Conservation (phyloP, 202 grass and related monocot genomes). For the Carex arenaria region DNA sequence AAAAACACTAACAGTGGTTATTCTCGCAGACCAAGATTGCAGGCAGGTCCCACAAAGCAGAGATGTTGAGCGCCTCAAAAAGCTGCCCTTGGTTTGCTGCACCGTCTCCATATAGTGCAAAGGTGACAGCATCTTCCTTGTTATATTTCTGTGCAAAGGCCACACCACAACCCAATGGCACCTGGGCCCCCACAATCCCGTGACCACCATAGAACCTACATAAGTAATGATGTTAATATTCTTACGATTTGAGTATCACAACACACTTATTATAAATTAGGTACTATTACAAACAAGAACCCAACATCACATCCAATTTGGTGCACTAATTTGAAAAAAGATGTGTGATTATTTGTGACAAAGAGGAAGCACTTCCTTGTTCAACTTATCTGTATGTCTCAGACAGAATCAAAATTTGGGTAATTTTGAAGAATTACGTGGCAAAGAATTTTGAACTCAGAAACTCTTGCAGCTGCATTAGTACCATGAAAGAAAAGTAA, state of each 20-base stretch:
- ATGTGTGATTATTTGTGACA: too few relatives aligned
- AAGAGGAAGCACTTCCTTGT: too few relatives aligned
- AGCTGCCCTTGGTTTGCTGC: constrained; percentile 98
- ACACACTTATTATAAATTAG: background rate
- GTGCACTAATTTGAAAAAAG: too few relatives aligned
- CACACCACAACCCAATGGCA: constrained; percentile 83
- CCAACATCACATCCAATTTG: background rate
- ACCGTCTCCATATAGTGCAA: constrained; percentile 82
- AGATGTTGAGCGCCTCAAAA: constrained; percentile 98
- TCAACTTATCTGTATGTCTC: background rate
- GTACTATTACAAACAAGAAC: background rate
- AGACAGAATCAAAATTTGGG: background rate
- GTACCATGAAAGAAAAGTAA: background rate
- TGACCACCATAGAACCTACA: constrained; percentile 81
- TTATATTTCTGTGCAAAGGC: constrained; percentile 91
- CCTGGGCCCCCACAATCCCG: constrained; percentile 93
- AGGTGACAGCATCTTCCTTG: constrained; percentile 79
- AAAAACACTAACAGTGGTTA: constrained; percentile 78
- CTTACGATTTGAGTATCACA: background rate
- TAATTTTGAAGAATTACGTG: background rate
- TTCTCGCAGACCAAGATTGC: constrained; percentile 94
- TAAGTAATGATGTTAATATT: background rate
- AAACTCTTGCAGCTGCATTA: background rate
- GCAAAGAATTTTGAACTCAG: background rate
- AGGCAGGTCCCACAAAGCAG: constrained; percentile 90